Base-by-base conservation (phyloP, 441 rosid species). In the Pelargonium cotyledonis region DNA sequence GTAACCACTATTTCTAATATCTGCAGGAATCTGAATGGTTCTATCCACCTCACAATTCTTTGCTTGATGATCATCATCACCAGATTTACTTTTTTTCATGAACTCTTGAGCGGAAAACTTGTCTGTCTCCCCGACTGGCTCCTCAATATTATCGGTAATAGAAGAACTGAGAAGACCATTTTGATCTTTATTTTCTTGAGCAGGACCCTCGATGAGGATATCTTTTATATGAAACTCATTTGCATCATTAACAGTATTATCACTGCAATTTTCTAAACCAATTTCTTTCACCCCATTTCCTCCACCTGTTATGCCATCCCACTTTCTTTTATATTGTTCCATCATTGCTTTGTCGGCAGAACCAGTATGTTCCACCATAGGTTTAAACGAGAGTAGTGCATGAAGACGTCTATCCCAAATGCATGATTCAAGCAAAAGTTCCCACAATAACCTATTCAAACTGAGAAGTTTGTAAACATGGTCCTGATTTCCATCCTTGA, bases 391-490 rank as follows among this genome's bases (percentile, higher is more conserved):
- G 35, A 84, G 78, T 38, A 95, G 83, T 11, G 92, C 86, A 75
- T 87, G 83, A 78, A 95, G 60, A 58, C 98, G 92, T 40, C 70
- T 68, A 77, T 90, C 86, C 99, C 99, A 95, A 67, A 89, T 73
- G 74, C 66, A 76, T 57, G 98, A 86, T 78, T 82, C 88, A 76
- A 95, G 85, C 75, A 89, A 77, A 76, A 95, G 92, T 71, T 89
- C 92, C 99, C 95, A 92, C 72, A 81, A 70, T 73, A 87, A 57
- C 31, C 84, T 79, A 76, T 89, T 95, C 79, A 90, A 74, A 72
- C 75, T 79, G 62, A 92, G 92, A 76, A 83, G 72, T 70, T 75
- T 81, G 76, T 84, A 81, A 64, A 69, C 74, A 70, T 78, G 75
- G 53, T 75, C 85, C 23, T 74, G 69, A 66, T 78, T 78, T 70